Conservation (phyloP, 2,329 filamentous ascomycete genomes). For the Blastomyces gilchristii region DNA sequence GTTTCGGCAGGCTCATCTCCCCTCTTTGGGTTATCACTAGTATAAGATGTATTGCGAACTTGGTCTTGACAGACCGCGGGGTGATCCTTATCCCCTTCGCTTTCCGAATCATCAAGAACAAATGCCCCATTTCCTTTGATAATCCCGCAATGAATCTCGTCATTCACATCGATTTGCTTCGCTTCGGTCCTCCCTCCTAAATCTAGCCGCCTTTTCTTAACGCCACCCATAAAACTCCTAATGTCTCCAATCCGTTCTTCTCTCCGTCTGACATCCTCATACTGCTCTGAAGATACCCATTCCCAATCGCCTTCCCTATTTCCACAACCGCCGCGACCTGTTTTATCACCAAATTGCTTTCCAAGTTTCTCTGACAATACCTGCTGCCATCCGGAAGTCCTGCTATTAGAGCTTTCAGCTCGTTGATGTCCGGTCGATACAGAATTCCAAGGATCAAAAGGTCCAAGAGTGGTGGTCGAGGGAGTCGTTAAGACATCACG, state of each 20-base stretch:
- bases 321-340: constrained; percentile 25
- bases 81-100: not conserved
- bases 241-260: constrained; percentile 31
- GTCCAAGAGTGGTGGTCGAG: constrained; percentile 17
- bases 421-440: constrained; percentile 18
- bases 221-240: constrained; percentile 39
- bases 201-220: constrained; percentile 35
- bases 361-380: constrained; percentile 13
- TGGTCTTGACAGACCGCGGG: not conserved
- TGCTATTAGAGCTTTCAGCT: constrained; percentile 16
- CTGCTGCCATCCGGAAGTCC: constrained; percentile 16
- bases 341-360: constrained; percentile 12
- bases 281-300: constrained; percentile 26
- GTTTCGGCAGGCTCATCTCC: not conserved
- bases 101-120: not conserved
- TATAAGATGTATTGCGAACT: not conserved
- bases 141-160: not conserved
- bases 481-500: constrained; percentile 18
- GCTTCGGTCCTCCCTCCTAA: constrained; percentile 16
- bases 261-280: constrained; percentile 20
- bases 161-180: constrained; percentile 9
- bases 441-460: constrained; percentile 18
- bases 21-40: not conserved
- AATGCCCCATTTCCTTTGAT: constrained; percentile 12
- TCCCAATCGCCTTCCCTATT: constrained; percentile 44